Base-by-base conservation (phyloP, 345 rosid species). In the Carallia brachiata region DNA sequence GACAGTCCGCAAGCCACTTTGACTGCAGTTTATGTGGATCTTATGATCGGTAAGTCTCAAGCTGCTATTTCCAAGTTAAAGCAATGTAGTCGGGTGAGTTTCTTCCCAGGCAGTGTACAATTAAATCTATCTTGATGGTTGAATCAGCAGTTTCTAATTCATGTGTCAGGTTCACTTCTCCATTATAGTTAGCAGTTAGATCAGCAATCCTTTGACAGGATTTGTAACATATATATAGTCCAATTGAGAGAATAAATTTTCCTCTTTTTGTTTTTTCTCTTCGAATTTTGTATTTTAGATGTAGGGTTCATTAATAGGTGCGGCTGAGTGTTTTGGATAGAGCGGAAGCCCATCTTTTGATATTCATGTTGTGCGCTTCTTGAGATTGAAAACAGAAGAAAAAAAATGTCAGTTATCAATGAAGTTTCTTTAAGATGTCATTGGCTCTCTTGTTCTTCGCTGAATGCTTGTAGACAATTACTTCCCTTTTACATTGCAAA, bases 31-130 rank as follows among this genome's bases (percentile, higher is more conserved):
- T 96, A 90, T 78, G 79, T 96, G 18, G 87, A 92, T 77, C 86
- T 96, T 64, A 78, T 85, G 86, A 79, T 79, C 36, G 93, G 97
- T 69, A 85, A 81, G 81, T 77, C 96, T 4, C 88, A 84, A 77
- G 97, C 90, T 50, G 99, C 98, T 4, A 55, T 96, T 73, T 74
- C 82, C 65, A 92, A 84, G 87, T 87, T 96, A 76, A 92, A 90
- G 80, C 87, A 85, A 71, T 87, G 89, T 71, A 82, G 77, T 57
- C 82, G 77, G 36, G 91, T 87, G 44, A 88, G 92, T 76, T 92
- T 90, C 83, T 80, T 92, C 34, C 61, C 81, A 36, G 55, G 72
- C 27, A 52, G 62, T 73, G 81, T 69, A 66, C 69, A 65, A 65
- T 70, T 56, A 75, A 66, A 61, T 31, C 73, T 70, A 57, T 62